Percentiles rank a stretch among this genome's conserved stretches.
Conservation (phyloP, 2,329 filamentous ascomycete genomes). For the Penicillium corylophilum region DNA sequence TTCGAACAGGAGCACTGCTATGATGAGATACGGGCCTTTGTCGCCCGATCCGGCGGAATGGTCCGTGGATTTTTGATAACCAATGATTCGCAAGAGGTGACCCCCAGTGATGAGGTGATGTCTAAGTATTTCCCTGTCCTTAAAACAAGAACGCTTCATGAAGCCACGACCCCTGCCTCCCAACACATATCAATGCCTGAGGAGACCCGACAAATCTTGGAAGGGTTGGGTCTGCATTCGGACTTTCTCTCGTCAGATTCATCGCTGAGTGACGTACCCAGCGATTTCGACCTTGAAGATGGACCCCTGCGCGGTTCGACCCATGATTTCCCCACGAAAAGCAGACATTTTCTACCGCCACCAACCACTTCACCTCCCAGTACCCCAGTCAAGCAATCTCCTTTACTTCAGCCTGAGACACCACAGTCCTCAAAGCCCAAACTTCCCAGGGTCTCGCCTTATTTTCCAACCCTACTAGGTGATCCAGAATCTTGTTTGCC, state of each 20-base stretch:
- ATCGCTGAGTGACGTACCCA: constrained; percentile 35
- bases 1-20: neutral
- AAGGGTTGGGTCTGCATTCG: constrained; percentile 11
- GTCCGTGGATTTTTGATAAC: constrained; percentile 37
- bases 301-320: neutral
- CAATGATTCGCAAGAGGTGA: constrained; percentile 41
- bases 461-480: constrained; percentile 38
- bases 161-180: neutral
- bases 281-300: constrained; percentile 25
- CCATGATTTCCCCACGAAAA: neutral
- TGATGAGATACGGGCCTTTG: neutral
- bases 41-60: constrained; percentile 17
- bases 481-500: constrained; percentile 48
- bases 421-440: constrained; percentile 18
- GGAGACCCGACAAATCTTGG: constrained; percentile 13
- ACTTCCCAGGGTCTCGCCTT: constrained; percentile 41
- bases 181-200: constrained; percentile 8
- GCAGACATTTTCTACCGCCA: neutral
- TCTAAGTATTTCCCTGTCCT: constrained; percentile 34
- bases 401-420: constrained; percentile 5
- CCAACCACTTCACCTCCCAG: neutral
- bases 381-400: constrained; percentile 5
- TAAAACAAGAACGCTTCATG: neutral
- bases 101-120: constrained; percentile 40
- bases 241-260: constrained; percentile 35